Evolutionary conservation across 225 moss, liverwort and hornwort genomes (phyloP).

Genomic region (Physcomitrium patens): DNA sequence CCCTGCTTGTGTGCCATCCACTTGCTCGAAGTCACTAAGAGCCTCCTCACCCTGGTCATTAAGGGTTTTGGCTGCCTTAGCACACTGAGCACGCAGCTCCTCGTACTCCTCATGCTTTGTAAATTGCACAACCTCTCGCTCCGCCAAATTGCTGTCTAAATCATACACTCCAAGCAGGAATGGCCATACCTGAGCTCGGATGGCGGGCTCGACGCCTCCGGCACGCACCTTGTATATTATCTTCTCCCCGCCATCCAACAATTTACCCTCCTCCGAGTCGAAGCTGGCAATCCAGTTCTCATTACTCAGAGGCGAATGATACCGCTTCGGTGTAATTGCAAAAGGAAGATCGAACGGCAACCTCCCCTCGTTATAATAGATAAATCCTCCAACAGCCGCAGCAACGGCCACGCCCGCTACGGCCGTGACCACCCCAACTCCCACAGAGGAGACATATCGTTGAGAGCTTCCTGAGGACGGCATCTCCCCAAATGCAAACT

Average conservation of each 20-base stretch:
- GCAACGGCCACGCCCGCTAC: slow-evolving; percentile 81
- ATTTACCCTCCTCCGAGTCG: slow-evolving; percentile 61
- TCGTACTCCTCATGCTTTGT: slow-evolving; percentile 56
- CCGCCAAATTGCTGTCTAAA: slow-evolving; percentile 66
- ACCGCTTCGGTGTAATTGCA: slow-evolving; percentile 47
- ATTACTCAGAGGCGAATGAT: slow-evolving; percentile 61
- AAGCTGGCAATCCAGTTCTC: slow-evolving; percentile 71
- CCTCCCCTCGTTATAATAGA: slow-evolving; percentile 79
- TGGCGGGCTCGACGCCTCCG: slow-evolving; percentile 75
- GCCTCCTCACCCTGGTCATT: background rate
- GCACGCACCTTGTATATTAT: slow-evolving; percentile 67
- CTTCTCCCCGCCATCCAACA: slow-evolving; percentile 52
- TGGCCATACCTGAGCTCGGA: slow-evolving; percentile 94
- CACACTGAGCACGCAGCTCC: slow-evolving; percentile 49
- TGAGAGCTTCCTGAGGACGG: slow-evolving; percentile 47
- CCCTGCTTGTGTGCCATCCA: slow-evolving; percentile 11
- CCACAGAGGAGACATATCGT: slow-evolving; percentile 72
- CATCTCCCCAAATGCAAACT: slow-evolving; percentile 59
- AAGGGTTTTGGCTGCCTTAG: slow-evolving; percentile 47
- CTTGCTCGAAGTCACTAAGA: background rate
- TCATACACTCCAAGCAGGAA: slow-evolving; percentile 90
- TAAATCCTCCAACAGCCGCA: slow-evolving; percentile 77
- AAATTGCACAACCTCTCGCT: slow-evolving; percentile 64
- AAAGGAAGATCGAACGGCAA: slow-evolving; percentile 59
- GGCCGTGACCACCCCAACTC: slow-evolving; percentile 72